phyloP scores from a whole-genome alignment of 1,284 basidiomycete genomes.

The Ustilago trichophora region DNA sequence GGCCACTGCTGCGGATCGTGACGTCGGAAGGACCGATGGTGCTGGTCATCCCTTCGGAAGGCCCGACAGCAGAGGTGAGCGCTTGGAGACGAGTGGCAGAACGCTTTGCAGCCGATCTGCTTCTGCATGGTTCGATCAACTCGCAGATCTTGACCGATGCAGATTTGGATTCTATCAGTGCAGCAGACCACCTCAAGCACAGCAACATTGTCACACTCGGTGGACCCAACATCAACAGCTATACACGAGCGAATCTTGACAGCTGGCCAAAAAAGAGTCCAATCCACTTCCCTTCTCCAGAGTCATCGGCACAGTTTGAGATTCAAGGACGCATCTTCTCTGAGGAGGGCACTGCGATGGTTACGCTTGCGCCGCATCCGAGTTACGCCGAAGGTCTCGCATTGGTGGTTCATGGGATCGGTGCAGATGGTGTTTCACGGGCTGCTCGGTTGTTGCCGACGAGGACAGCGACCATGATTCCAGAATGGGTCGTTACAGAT shows the following conservation, averaged over 20 bases:
- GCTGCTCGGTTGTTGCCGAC: slow-evolving; percentile 46
- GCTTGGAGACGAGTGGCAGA: slow-evolving; percentile 22
- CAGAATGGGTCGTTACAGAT: slow-evolving; percentile 49
- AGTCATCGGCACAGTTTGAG: slow-evolving; percentile 21
- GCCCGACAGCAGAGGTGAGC: not conserved
- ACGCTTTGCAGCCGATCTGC: slow-evolving; percentile 34
- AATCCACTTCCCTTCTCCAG: slow-evolving; percentile 19
- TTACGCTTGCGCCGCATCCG: slow-evolving; percentile 26
- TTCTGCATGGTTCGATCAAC: slow-evolving; percentile 41
- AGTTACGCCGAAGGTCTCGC: slow-evolving; percentile 3
- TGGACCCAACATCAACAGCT: slow-evolving; percentile 35
- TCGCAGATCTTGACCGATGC: slow-evolving; percentile 36
- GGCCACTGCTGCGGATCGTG: slow-evolving; percentile 34
- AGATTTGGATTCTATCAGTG: not conserved
- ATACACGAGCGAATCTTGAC: slow-evolving; percentile 9
- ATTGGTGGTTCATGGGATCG: slow-evolving; percentile 33
- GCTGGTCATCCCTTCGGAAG: slow-evolving; percentile 26
- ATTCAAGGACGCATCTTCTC: slow-evolving; percentile 36
- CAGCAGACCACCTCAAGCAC: not conserved
- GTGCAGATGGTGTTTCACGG: slow-evolving; percentile 20
- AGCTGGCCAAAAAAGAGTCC: slow-evolving; percentile 11
- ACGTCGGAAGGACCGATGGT: slow-evolving; percentile 25
- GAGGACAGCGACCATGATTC: slow-evolving; percentile 41
- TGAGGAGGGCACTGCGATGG: slow-evolving; percentile 21
- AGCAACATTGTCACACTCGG: slow-evolving; percentile 39